Percentiles rank a stretch among this genome's conserved stretches.
Conservation (phyloP, 495 filamentous ascomycete genomes). For the Polyplosphaeria fusca region DNA sequence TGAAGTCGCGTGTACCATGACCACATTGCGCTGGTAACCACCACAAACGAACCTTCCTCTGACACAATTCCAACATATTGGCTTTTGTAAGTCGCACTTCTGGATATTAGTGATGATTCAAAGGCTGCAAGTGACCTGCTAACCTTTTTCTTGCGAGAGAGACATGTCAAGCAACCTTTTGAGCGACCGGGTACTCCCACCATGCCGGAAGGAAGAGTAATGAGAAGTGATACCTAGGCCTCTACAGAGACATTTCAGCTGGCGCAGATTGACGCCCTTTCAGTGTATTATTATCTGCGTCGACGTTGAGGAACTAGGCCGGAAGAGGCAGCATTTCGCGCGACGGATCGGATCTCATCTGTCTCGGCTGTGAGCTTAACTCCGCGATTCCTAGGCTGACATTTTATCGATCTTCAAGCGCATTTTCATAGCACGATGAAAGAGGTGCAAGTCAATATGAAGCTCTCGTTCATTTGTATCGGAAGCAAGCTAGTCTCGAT, state of each 20-base stretch:
- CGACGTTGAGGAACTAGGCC: background rate
- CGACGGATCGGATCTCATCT: no score
- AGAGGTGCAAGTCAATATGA: no score
- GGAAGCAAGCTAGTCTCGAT: no score
- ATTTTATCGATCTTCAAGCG: no score
- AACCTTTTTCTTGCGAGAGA: constrained; percentile 18
- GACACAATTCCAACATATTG: constrained; percentile 13
- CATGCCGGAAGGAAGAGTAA: no score
- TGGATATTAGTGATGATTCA: background rate
- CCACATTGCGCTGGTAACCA: constrained; percentile 18
- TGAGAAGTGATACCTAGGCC: no score
- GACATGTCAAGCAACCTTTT: constrained; percentile 15
- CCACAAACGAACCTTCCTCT: constrained; percentile 10
- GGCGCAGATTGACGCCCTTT: no score
- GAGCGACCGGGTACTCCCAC: constrained; percentile 25
- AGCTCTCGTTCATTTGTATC: no score
- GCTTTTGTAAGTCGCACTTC: constrained; percentile 19
- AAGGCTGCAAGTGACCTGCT: background rate
- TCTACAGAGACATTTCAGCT: no score
- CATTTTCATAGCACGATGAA: no score
- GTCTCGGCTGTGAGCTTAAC: no score
- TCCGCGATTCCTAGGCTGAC: no score
- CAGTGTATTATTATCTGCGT: background rate
- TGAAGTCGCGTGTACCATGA: constrained; percentile 7
- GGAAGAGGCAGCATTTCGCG: background rate